Evolutionary conservation across 495 filamentous ascomycete species (phyloP), one percentile per base, ranked within the genome.

Genomic region (Penicillium arizonense): DNA sequence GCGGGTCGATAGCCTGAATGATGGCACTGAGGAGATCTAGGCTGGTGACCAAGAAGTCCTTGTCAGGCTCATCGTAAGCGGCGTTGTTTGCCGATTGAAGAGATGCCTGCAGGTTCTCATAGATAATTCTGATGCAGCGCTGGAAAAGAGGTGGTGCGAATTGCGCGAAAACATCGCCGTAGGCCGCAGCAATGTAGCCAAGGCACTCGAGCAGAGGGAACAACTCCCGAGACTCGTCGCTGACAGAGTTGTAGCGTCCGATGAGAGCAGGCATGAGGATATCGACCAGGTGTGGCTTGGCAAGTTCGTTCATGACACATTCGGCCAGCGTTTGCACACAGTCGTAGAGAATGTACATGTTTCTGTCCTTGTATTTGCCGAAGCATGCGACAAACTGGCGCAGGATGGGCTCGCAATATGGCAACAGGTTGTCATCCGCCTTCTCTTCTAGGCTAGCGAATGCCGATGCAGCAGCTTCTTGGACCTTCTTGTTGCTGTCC

Each of bases 321-420:
- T 99, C 95, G 12, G 94, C 94, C 35, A 99, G 76, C 0, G 95
- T 97, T 71, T 99, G 94, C 42, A 99, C 89, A 71, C 94, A 99
- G 74, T 97, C 95, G 72, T 99, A 99, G 33, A 99, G 84, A 51
- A 97, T 91, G 74, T 93, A 97, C 84, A 96, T 96, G 76, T 99
- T 99, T 44, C 90, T 85, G 67, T 97, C 93, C 77, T 99, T 97
- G 82, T 97, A 99, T 68, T 87, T 89, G 23, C 71, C 78, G 73
- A 99, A 97, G 68, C 95, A 97, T 52, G 81, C 74, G 36, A 96
- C 93, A 62, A 91, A 97, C 67, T 97, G 95, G 37, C 82, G 85
- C 44, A 97, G 83, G 58, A 99, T 99, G 26, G 90, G 89, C 42
- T 86, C 80, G 64, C 89, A 93, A 72, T 95, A 97, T 5, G 87